Conservation (phyloP, 139 green algal species). For the Chlorella sp. region DNA sequence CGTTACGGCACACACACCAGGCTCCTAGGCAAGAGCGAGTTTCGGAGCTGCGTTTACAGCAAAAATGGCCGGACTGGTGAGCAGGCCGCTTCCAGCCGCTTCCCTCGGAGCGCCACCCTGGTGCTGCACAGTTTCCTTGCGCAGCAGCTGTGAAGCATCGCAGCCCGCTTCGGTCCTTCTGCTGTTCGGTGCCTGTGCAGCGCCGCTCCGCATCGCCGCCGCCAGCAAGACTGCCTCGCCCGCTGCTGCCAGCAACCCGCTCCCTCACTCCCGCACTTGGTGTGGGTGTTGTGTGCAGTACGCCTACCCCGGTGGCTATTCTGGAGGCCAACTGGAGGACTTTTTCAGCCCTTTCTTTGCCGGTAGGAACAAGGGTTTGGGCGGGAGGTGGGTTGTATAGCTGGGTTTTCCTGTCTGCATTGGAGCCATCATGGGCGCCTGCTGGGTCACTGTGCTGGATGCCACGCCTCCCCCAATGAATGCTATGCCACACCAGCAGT, state of each 20-base stretch:
- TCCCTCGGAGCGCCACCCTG: too few species aligned
- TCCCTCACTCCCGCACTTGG: background rate
- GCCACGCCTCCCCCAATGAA: background rate
- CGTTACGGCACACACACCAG: too few species aligned
- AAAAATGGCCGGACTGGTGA: too few species aligned
- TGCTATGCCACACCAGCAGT: background rate
- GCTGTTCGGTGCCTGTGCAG: too few species aligned
- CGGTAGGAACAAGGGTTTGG: background rate
- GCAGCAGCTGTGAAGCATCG: too few species aligned
- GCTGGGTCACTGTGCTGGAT: too few species aligned
- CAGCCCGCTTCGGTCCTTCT: too few species aligned
- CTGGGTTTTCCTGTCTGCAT: background rate
- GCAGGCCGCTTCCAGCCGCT: too few species aligned
- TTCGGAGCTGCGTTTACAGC: too few species aligned
- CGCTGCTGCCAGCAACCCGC: background rate
- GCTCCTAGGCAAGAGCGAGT: too few species aligned
- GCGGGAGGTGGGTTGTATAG: too few species aligned
- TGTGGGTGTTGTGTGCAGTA: background rate
- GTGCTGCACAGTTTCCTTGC: too few species aligned
- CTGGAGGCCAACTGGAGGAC: background rate
- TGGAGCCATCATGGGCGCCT: background rate
- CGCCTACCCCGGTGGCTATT: background rate
- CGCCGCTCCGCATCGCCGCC: background rate
- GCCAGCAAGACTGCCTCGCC: background rate
- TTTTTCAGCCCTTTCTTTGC: slow-evolving; percentile 19